These are phyloP conservation scores for Pelagomonas calceolata DNA, from an alignment of 108 stramenopile species.

Conservation along the genomic window DNA sequence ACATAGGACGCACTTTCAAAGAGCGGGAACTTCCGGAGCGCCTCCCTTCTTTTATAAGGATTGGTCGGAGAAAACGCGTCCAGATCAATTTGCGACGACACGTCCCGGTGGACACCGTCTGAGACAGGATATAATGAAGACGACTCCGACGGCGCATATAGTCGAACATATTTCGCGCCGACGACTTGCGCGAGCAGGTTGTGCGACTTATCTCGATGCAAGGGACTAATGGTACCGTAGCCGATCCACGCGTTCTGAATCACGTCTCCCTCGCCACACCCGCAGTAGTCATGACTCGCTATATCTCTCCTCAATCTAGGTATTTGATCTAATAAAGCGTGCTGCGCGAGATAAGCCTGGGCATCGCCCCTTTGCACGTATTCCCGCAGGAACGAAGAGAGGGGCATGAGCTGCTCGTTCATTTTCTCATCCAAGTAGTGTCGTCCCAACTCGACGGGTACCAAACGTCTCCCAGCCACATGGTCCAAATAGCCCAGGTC, in stretches of 20 bases:
- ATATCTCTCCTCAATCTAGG: constrained; percentile 7
- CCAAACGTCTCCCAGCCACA: background rate
- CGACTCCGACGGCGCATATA: constrained; percentile 27
- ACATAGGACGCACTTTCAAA: background rate
- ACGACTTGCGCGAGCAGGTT: constrained; percentile 64
- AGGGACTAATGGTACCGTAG: constrained; percentile 8
- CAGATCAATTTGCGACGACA: background rate
- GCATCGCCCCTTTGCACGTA: background rate
- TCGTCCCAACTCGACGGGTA: background rate
- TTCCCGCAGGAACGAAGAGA: background rate
- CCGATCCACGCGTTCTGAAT: constrained; percentile 16
- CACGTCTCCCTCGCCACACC: background rate
- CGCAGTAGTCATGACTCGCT: constrained; percentile 14
- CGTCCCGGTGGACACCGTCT: background rate
- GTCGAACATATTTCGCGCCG: constrained; percentile 65
- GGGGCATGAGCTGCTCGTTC: background rate
- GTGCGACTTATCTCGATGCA: constrained; percentile 60
- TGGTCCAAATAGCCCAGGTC: background rate
- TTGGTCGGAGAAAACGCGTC: background rate
- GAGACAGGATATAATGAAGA: background rate
- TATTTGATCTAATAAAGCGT: constrained; percentile 18
- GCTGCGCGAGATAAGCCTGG: constrained; percentile 20
- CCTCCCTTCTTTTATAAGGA: too few species aligned
- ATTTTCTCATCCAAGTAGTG: background rate
- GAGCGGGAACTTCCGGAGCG: background rate